Conservation (phyloP, 1,139 yeast genomes). For the Candida albicans region DNA sequence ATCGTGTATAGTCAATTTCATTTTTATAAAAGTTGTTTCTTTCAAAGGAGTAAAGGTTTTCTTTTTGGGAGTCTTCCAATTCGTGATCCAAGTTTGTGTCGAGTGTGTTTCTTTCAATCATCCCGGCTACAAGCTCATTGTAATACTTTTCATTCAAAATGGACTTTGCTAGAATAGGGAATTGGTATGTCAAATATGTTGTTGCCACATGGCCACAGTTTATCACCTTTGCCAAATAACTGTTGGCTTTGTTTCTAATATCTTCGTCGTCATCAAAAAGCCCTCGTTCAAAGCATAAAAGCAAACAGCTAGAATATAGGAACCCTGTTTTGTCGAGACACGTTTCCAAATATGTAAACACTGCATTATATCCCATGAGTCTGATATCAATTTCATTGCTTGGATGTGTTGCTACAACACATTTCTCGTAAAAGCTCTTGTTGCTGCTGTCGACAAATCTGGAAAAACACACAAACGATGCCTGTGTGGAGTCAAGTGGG, state of each 20-base stretch:
- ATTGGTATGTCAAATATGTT: conserved; percentile 8
- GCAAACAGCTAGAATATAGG: conserved; percentile 7
- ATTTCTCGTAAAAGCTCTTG: conserved; percentile 1
- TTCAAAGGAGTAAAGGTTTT: conserved; percentile 33
- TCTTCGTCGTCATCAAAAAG: conserved; percentile 60
- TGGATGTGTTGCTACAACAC: not conserved
- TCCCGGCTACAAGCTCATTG: conserved; percentile 1
- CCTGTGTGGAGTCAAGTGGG: conserved; percentile 34
- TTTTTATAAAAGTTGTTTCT: conserved; percentile 30
- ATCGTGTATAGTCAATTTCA: conserved; percentile 14
- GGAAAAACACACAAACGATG: conserved; percentile 53
- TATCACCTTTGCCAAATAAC: conserved; percentile 27
- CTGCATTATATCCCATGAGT: conserved; percentile 8
- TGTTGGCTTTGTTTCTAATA: conserved; percentile 41
- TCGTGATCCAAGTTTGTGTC: conserved; percentile 3
- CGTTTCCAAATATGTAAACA: conserved; percentile 6
- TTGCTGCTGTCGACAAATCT: conserved; percentile 20
- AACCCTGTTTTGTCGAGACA: conserved; percentile 2
- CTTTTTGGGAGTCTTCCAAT: not conserved
- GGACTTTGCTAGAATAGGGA: conserved; percentile 6
- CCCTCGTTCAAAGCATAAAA: conserved; percentile 12
- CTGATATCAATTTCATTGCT: conserved; percentile 11
- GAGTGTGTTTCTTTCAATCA: conserved; percentile 10
- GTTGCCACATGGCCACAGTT: conserved; percentile 14
- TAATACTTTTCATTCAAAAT: conserved; percentile 3